Base-by-base conservation (phyloP, 116 monocot species). In the Thalassia testudinum region DNA sequence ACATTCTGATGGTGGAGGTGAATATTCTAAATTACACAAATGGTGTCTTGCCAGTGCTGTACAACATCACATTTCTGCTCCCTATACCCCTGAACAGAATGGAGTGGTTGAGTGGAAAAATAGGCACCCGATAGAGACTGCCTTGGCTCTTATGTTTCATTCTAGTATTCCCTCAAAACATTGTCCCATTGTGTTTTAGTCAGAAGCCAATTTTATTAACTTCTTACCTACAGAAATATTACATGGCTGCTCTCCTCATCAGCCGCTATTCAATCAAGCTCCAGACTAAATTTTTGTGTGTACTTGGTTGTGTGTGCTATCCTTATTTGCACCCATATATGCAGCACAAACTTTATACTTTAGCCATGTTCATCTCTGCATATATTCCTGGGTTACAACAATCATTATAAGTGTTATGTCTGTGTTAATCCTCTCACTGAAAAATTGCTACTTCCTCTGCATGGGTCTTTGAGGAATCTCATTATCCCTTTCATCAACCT, bases 261-360 rank as follows among this genome's bases (percentile, higher is more conserved):
- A n/a, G 45, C 19, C 15, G 4, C 14, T 47, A 0, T 60, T 60
- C 27, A 5, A 27, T 5, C 17, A 19, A 13, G 12, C 5, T 21
- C 59, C 59, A 6, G 2, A 26, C 27, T 60, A 60, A 18, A 5
- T 7, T 47, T 27, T 12, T 60, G 10, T 12, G 18, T 5, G 43
- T 45, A 5, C 47, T 60, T 60, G 0, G 59, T 13, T 45, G 44
- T 48, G 59, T 45, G 20, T 47, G 44, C 18, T 60, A 27, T 18
- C 59, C 59, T 29, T 30, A 30, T 27, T 17, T 56, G 13, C 34
- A 0, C 7, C 30, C 55, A 2, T 30, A 56, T 30, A 28, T n/a
- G 12, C n/a, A 10, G 13, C 55, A 56, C 18, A 56, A 56, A 37
- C 27, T 56, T 1, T 11, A 28, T 1, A 37, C 27, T 56, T 1